A percentile compares a stretch with the other conserved stretches of the same genome.
phyloP scores from a whole-genome alignment of 2,329 filamentous ascomycete genomes.

The Ophidiomyces ophidiicola region DNA sequence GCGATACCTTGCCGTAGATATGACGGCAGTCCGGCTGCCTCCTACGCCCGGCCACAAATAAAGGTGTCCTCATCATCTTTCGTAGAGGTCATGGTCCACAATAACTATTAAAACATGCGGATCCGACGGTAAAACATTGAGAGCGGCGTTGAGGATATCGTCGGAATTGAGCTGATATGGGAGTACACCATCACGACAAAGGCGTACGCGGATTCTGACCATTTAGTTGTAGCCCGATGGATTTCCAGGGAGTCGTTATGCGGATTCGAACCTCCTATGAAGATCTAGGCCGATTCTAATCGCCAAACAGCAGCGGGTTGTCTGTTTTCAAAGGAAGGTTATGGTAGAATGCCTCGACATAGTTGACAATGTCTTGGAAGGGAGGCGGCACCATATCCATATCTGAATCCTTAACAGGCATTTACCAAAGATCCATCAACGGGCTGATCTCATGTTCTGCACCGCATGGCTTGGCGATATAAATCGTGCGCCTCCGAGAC shows the following conservation, averaged over 20 bases:
- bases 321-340: slow-evolving; percentile 41
- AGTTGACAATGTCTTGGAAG: slow-evolving; percentile 29
- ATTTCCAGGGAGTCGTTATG: slow-evolving; percentile 18
- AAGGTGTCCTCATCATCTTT: slow-evolving; percentile 55
- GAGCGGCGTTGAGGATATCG: slow-evolving; percentile 48
- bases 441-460: no score
- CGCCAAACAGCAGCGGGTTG: slow-evolving; percentile 22
- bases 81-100: slow-evolving; percentile 51
- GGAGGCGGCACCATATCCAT: slow-evolving; percentile 17
- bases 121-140: slow-evolving; percentile 43
- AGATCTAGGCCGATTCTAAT: slow-evolving; percentile 5
- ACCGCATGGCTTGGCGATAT: slow-evolving; percentile 41
- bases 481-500: slow-evolving; percentile 38
- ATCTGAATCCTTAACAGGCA: not conserved
- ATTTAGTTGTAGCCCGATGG: slow-evolving; percentile 38
- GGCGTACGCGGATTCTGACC: slow-evolving; percentile 42
- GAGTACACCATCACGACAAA: slow-evolving; percentile 38
- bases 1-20: slow-evolving; percentile 51
- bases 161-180: slow-evolving; percentile 41
- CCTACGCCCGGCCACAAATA: slow-evolving; percentile 56
- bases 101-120: slow-evolving; percentile 49
- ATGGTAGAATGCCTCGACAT: slow-evolving; percentile 43
- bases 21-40: slow-evolving; percentile 48
- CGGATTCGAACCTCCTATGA: no score
- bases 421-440: not conserved